Evolutionary conservation across 2,329 filamentous ascomycete species (phyloP).

Genomic region (Paecilomyces dactylethromorphus): DNA sequence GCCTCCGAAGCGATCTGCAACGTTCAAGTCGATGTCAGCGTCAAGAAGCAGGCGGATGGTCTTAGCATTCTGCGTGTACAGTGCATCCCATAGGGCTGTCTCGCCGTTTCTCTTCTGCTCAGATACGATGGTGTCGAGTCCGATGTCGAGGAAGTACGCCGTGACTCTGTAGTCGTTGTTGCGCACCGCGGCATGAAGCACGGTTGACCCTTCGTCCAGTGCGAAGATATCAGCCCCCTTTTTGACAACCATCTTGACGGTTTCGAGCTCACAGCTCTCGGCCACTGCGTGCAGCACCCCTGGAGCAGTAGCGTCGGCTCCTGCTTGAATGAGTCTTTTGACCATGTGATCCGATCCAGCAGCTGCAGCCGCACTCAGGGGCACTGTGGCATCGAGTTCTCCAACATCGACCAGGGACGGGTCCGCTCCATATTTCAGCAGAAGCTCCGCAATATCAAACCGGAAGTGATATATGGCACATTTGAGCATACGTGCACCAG

Average conservation of each 20-base stretch:
- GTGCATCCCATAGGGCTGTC: constrained; percentile 3
- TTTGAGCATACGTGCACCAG: constrained; percentile 2
- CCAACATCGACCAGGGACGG: constrained; percentile 1
- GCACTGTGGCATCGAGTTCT: neutral
- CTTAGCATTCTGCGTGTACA: neutral
- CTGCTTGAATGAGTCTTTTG: neutral
- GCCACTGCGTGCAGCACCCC: neutral
- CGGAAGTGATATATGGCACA: constrained; percentile 2
- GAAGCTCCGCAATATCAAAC: neutral
- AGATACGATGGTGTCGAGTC: neutral
- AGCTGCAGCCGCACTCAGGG: neutral
- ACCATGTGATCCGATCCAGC: neutral
- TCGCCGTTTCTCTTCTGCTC: neutral
- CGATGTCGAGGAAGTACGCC: neutral
- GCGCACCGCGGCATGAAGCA: neutral
- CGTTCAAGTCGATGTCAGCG: constrained; percentile 1
- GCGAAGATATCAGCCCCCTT: constrained; percentile 1
- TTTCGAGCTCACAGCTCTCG: neutral
- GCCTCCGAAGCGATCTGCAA: constrained; percentile 1
- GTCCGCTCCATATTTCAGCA: constrained; percentile 5
- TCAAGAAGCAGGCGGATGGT: neutral
- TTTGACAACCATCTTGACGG: neutral
- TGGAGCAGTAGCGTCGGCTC: neutral
- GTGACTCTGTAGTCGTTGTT: neutral
- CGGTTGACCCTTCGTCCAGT: neutral